Conservation (phyloP, 2,329 filamentous ascomycete genomes). For the Verticillium nubilum region DNA sequence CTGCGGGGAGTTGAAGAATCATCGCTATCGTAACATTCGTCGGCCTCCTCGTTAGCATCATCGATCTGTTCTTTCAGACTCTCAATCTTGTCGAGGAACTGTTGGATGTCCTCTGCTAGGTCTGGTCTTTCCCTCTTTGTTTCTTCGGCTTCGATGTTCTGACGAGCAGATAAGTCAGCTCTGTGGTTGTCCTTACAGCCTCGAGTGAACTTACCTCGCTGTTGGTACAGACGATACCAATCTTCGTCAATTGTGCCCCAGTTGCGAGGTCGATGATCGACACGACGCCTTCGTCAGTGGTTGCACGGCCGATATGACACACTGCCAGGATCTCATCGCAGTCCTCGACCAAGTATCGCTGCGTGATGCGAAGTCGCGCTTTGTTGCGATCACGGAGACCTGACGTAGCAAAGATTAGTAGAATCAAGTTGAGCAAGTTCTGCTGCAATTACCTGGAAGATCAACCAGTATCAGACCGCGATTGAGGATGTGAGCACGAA, state of each 20-base stretch:
- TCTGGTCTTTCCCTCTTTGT: slow-evolving; percentile 25
- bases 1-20: background rate
- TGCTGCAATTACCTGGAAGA: slow-evolving; percentile 32
- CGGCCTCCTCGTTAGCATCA: slow-evolving; percentile 6
- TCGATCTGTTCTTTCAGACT: slow-evolving; percentile 4
- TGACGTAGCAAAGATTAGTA: slow-evolving; percentile 7
- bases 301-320: slow-evolving; percentile 33
- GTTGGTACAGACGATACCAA: slow-evolving; percentile 37
- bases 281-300: slow-evolving; percentile 32
- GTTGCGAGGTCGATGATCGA: slow-evolving; percentile 34
- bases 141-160: slow-evolving; percentile 27
- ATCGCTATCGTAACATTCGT: background rate
- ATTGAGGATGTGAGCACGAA: slow-evolving; percentile 39
- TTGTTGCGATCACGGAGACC: slow-evolving; percentile 41
- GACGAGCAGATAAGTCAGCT: background rate
- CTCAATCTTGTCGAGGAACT: slow-evolving; percentile 11
- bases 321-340: slow-evolving; percentile 44
- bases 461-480: slow-evolving; percentile 43
- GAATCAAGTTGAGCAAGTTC: background rate
- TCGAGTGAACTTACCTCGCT: slow-evolving; percentile 27
- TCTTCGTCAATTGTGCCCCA: slow-evolving; percentile 28
- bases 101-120: slow-evolving; percentile 12
- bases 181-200: background rate
- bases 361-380: slow-evolving; percentile 35
- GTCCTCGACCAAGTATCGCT: slow-evolving; percentile 32